A percentile compares a stretch with the other conserved stretches of the same genome.
These are phyloP conservation scores for Bipolaris zeicola DNA, from an alignment of 2,329 filamentous ascomycete genomes.

Conservation along the genomic window DNA sequence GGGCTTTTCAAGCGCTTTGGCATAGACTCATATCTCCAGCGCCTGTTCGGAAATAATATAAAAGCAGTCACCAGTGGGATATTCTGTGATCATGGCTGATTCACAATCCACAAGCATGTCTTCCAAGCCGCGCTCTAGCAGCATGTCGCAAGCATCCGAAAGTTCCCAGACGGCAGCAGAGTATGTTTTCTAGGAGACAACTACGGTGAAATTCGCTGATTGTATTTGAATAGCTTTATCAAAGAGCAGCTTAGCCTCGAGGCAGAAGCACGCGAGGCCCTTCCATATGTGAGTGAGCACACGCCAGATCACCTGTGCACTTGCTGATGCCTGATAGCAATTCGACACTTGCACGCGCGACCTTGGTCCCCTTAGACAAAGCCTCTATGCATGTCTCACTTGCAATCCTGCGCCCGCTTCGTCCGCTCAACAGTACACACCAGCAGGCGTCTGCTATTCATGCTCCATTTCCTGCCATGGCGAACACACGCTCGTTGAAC, in stretches of 20 bases:
- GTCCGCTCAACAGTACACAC: slow-evolving; percentile 65
- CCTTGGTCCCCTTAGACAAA: slow-evolving; percentile 87
- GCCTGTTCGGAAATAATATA: neutral
- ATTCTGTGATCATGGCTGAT: slow-evolving; percentile 32
- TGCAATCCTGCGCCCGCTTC: slow-evolving; percentile 81
- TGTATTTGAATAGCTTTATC: slow-evolving; percentile 69
- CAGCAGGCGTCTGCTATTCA: slow-evolving; percentile 91
- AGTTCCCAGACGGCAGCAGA: slow-evolving; percentile 62
- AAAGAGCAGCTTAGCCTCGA: slow-evolving; percentile 88
- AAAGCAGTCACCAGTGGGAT: neutral
- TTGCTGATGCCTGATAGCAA: slow-evolving; percentile 62
- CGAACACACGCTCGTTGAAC: slow-evolving; percentile 91
- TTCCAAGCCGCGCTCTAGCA: slow-evolving; percentile 44
- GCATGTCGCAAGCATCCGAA: slow-evolving; percentile 55
- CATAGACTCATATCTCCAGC: too few species aligned
- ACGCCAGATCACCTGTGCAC: slow-evolving; percentile 2
- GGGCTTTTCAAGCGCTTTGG: neutral
- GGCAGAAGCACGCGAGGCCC: slow-evolving; percentile 89
- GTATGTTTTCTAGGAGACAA: slow-evolving; percentile 25
- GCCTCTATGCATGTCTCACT: slow-evolving; percentile 88
- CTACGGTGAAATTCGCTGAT: neutral
- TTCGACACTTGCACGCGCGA: slow-evolving; percentile 91
- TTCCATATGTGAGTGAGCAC: slow-evolving; percentile 82
- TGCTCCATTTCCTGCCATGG: slow-evolving; percentile 97
- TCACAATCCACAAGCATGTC: slow-evolving; percentile 28